These are phyloP conservation scores for Aphanomyces euteiches DNA, from an alignment of 352 stramenopile genomes.

Conservation along the genomic window DNA sequence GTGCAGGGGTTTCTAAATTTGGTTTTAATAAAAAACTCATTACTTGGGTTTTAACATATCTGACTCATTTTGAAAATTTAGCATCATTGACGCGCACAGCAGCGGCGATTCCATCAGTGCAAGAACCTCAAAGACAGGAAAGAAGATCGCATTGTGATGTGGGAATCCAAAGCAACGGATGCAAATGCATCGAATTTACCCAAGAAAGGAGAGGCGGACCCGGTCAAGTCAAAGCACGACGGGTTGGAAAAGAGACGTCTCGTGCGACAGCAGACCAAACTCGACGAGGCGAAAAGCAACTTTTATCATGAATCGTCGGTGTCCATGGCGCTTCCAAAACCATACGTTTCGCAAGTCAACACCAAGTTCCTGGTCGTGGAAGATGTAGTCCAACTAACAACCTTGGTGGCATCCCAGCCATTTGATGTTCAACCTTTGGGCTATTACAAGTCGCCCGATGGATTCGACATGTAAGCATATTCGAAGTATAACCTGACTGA, in stretches of 20 bases:
- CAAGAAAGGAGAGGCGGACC: not conserved
- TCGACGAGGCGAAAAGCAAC: slow-evolving; percentile 9
- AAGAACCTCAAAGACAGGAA: not conserved
- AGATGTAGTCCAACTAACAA: slow-evolving; percentile 54
- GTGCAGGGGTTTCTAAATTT: no score
- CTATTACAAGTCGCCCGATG: slow-evolving; percentile 78
- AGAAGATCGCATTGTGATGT: not conserved
- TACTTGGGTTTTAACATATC: not conserved
- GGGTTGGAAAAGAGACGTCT: not conserved
- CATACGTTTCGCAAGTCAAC: slow-evolving; percentile 62
- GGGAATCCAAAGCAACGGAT: not conserved
- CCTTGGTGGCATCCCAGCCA: slow-evolving; percentile 45
- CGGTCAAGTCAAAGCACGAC: not conserved
- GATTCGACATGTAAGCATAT: slow-evolving; percentile 66
- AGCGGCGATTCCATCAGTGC: not conserved
- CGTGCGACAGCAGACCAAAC: not conserved
- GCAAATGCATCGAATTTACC: not conserved
- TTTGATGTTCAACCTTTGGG: slow-evolving; percentile 58
- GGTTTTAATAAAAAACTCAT: not conserved
- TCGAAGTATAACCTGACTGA: not conserved
- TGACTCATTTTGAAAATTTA: slow-evolving; percentile 2
- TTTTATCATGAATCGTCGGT: slow-evolving; percentile 24
- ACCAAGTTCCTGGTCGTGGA: slow-evolving; percentile 58
- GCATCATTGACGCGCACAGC: not conserved
- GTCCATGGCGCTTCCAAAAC: slow-evolving; percentile 54